These are phyloP conservation scores for Lindgomyces ingoldianus DNA, from an alignment of 495 filamentous ascomycete genomes.

Conservation along the genomic window DNA sequence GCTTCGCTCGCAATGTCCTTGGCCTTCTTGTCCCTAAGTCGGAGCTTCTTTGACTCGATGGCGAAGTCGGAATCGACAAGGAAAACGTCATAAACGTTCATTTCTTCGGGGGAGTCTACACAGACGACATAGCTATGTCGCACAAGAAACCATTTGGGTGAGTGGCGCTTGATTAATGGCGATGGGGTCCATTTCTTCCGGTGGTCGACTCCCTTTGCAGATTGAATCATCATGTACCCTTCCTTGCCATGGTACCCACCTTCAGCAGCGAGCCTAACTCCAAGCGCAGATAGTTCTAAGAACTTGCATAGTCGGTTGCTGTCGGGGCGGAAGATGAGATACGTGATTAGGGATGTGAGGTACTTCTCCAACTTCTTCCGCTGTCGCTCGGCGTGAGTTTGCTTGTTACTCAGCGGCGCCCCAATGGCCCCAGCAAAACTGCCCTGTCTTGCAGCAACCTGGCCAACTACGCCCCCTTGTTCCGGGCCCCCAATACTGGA, in stretches of 20 bases:
- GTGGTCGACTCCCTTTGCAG: constrained; percentile 87
- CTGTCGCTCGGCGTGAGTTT: constrained; percentile 68
- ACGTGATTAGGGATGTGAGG: constrained; percentile 89
- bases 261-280: constrained; percentile 92
- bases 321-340: constrained; percentile 92
- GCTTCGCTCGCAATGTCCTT: constrained; percentile 53
- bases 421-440: constrained; percentile 43
- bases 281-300: constrained; percentile 89
- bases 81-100: constrained; percentile 99
- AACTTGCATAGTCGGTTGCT: constrained; percentile 97
- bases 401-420: constrained; percentile 46
- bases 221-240: constrained; percentile 87
- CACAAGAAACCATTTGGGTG: constrained; percentile 97
- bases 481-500: constrained; percentile 56
- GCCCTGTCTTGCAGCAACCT: constrained; percentile 48
- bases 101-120: constrained; percentile 94
- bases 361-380: constrained; percentile 87
- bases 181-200: constrained; percentile 74
- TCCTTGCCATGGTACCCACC: constrained; percentile 98
- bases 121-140: constrained; percentile 96
- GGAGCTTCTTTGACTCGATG: constrained; percentile 67
- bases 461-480: constrained; percentile 45
- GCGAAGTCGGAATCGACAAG: constrained; percentile 84
- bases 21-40: constrained; percentile 61
- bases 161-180: constrained; percentile 75